Base-by-base conservation (phyloP, 1,284 basidiomycete genomes). In the Volvariella volvacea region DNA sequence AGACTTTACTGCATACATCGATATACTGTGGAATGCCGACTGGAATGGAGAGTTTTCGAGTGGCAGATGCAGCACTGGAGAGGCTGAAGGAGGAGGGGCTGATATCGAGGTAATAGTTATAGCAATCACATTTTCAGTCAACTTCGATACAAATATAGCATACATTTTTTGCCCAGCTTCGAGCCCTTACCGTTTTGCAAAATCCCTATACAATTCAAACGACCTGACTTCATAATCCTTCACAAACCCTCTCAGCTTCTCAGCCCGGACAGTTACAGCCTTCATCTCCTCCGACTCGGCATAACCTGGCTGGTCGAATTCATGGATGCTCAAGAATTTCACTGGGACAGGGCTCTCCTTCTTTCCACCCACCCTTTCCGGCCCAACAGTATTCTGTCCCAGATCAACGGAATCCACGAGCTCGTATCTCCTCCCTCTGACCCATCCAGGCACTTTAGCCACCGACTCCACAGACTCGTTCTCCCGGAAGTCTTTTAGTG, bases 11-110 rank as follows among this genome's bases (percentile, higher is more conserved):
- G 39, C 68, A 70, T 40, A 57, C 64, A 0, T 58, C 67, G 17
- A 56, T 66, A 4, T 70, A 71, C 43, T 59, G 62, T 45, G 68
- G 68, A 0, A 65, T 67, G 22, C 67, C 67, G 4, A 65, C 63
- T 9, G 68, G 67, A 1, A 67, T 70, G 63, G 52, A 53, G 42
- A 62, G 58, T 42, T 71, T 71, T 47, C 56, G 67, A 10, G 55
- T 67, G 8, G 68, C 60, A 0, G 67, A 71, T 37, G 61, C 57
- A 20, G 61, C 57, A 12, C 55, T 70, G 8, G 56, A 55, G 47
- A 61, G 65, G 50, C 44, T 69, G 52, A 64, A 63, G 42, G 59
- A 59, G 45, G 62, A 67, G 51, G 65, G 61, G 20, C 58, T 57
- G 48, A 37, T 62, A 28, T 52, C 54, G n/a, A n/a, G n/a, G n/a